These are phyloP conservation scores for Aspergillus sp. DNA, from an alignment of 2,329 filamentous ascomycete species.

Conservation along the genomic window DNA sequence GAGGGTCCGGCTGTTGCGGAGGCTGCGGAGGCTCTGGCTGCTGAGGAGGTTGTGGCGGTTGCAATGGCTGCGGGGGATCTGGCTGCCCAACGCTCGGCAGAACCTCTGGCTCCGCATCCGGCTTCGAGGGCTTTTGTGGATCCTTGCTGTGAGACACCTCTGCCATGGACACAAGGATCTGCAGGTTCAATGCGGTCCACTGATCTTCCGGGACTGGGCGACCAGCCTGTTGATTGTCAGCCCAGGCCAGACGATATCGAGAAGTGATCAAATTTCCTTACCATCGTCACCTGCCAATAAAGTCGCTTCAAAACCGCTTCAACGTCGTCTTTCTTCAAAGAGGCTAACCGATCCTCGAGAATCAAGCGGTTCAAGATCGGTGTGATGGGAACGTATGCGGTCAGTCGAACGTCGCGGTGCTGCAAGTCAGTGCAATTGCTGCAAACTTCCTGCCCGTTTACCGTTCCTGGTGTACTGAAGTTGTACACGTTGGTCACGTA, in stretches of 20 bases:
- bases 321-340: conserved; percentile 2
- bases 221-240: not conserved
- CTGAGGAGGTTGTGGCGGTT: not conserved
- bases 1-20: not conserved
- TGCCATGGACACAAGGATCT: not conserved
- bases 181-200: not conserved
- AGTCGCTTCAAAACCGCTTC: not conserved
- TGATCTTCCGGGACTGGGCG: not conserved
- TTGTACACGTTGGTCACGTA: conserved; percentile 8
- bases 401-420: not conserved
- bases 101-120: not conserved
- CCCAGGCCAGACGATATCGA: not conserved
- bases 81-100: not conserved
- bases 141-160: conserved; percentile 3
- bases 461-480: conserved; percentile 1
- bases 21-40: not conserved
- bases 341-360: not conserved
- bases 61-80: not conserved
- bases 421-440: conserved; percentile 1
- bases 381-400: conserved; percentile 8
- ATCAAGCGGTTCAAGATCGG: not conserved
- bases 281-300: conserved; percentile 3
- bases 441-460: not conserved
- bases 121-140: not conserved
- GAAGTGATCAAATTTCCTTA: not conserved